Base-by-base conservation (phyloP, 225 moss, liverwort and hornwort genomes). In the Anthoceros angustus region DNA sequence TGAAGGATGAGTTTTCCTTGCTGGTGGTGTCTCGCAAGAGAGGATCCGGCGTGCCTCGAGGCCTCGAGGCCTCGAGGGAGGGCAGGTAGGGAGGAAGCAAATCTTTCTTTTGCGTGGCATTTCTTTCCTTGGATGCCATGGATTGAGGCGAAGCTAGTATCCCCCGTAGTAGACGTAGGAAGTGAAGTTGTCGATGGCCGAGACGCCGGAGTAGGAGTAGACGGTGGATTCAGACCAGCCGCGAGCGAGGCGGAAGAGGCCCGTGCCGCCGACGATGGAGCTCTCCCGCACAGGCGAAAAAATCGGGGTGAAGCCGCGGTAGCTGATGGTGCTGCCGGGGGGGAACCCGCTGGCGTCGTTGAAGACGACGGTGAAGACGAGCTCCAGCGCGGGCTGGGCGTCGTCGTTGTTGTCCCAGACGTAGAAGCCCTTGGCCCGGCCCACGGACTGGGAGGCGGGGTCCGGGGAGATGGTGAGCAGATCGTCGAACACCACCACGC, bases 151-250 rank as follows among this genome's bases (percentile, higher is more conserved):
- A 4, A 32, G 32, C 32, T 32, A 32, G 46, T 48, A 48, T 55
- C 23, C 18, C 55, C 55, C 55, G 55, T 55, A 55, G 55, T 55
- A 55, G 55, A 55, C 55, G 55, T 18, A 55, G 23, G 55, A 18
- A 5, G n/a, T 55, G 55, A 55, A 55, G n/a, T 55, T 55, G 55
- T 18, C 55, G 18, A 55, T 15, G 55, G 14, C 55, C 18, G 55
- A 55, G 7, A 55, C 18, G 55, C 23, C 55, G 10, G 18, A 7
- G 55, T 5, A 55, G 7, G 55, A 55, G 55, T 18, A 55, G 55
- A 55, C 55, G 7, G 55, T 55, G n/a, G 55, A 55, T 18, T 48
- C 12, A 5, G 46, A 12, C 46, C 46, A 48, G 46, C 55, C 55
- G 18, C n/a, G 55, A 55, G 55, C 55, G 55, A 55, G 55, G n/a